Conservation (phyloP, 371 early-diverging fungal species). For the Choanephora cucurbitarum region DNA sequence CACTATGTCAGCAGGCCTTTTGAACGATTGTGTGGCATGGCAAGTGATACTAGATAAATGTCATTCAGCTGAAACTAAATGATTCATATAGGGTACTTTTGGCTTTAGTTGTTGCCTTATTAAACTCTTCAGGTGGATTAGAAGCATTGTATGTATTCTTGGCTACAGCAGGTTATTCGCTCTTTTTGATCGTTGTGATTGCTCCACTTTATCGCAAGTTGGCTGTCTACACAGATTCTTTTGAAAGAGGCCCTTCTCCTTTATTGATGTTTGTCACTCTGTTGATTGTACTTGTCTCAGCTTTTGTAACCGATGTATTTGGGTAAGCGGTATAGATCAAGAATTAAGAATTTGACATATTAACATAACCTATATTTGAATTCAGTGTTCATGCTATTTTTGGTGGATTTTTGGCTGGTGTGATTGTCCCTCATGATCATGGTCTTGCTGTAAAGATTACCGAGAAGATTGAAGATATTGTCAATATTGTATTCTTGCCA, state of each 20-base stretch:
- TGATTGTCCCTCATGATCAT: conserved; percentile 85
- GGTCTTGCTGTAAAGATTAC: conserved; percentile 87
- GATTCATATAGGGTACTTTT: conserved; percentile 53
- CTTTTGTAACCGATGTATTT: conserved; percentile 83
- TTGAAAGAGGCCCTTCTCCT: conserved; percentile 65
- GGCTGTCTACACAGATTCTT: conserved; percentile 49
- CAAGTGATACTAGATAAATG: too few relatives aligned
- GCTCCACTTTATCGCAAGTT: conserved; percentile 56
- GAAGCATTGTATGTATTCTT: conserved; percentile 75
- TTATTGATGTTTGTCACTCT: conserved; percentile 68
- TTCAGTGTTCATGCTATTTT: conserved; percentile 79
- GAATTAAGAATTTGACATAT: background rate
- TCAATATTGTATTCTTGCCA: conserved; percentile 85
- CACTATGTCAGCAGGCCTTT: conserved; percentile 86
- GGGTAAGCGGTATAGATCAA: too few relatives aligned
- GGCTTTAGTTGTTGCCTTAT: conserved; percentile 78
- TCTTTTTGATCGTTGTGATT: conserved; percentile 61
- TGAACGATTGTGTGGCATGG: conserved; percentile 93
- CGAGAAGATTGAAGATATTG: conserved; percentile 91
- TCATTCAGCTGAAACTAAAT: background rate
- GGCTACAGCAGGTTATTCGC: conserved; percentile 57
- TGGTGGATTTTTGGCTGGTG: conserved; percentile 88
- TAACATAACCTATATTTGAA: conserved; percentile 7
- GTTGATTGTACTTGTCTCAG: conserved; percentile 61
- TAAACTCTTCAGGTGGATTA: conserved; percentile 65